Evolutionary conservation across 352 stramenopile genomes (phyloP).

Genomic region (Phytophthora constricta): DNA sequence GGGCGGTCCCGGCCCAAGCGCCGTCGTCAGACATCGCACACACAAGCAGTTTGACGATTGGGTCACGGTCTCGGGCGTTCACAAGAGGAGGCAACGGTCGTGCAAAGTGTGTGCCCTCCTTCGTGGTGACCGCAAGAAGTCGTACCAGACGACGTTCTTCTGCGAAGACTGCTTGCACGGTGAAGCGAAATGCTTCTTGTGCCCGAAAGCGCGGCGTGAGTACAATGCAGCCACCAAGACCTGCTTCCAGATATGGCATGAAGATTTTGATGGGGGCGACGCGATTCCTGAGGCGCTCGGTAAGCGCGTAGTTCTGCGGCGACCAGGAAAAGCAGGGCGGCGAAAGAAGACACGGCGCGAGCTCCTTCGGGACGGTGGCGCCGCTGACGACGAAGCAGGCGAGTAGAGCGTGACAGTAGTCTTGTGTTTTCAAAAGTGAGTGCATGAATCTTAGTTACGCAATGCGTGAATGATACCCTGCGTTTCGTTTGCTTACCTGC

Average conservation of each 20-base stretch:
- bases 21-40: neutral
- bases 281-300: slow-evolving; percentile 16
- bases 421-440: no score
- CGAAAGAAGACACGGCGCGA: slow-evolving; percentile 19
- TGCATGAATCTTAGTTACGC: no score
- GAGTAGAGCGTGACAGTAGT: no score
- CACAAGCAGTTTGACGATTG: neutral
- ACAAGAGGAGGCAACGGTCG: neutral
- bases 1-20: no score
- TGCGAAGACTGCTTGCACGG: slow-evolving; percentile 21
- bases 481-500: no score
- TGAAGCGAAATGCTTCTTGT: slow-evolving; percentile 18
- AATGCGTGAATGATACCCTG: no score
- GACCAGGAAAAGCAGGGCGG: neutral
- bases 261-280: slow-evolving; percentile 17
- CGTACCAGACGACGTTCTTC: slow-evolving; percentile 27
- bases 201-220: slow-evolving; percentile 13
- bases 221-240: slow-evolving; percentile 21
- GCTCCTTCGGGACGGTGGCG: no score
- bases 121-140: slow-evolving; percentile 1
- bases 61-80: neutral
- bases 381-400: no score
- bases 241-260: slow-evolving; percentile 30
- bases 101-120: neutral
- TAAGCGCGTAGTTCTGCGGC: slow-evolving; percentile 23